phyloP scores from a whole-genome alignment of 2,329 filamentous ascomycete species.

The Calonectria pseudoturangicola region DNA sequence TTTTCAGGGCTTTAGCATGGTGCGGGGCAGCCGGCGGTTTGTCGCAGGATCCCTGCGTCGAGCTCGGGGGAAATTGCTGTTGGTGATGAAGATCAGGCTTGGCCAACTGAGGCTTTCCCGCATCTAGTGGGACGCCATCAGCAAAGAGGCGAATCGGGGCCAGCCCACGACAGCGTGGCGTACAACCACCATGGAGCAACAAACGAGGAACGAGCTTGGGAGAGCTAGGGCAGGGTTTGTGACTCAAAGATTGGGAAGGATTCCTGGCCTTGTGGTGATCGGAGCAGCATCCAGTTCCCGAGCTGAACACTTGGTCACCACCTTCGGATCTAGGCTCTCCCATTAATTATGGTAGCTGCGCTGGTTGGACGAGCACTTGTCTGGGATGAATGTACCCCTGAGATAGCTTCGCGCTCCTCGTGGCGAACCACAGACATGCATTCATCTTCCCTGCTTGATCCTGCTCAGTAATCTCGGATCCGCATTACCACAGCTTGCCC shows the following conservation, averaged over 20 bases:
- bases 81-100: background rate
- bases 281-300: background rate
- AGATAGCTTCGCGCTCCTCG: background rate
- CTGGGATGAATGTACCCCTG: background rate
- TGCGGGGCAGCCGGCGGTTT: background rate
- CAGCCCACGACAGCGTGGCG: background rate
- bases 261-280: no score
- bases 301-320: background rate
- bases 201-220: background rate
- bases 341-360: background rate
- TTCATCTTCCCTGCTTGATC: background rate
- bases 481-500: background rate
- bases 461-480: constrained; percentile 9
- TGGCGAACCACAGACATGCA: background rate
- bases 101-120: background rate
- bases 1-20: background rate
- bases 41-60: background rate
- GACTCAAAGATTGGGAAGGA: background rate
- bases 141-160: background rate
- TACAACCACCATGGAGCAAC: background rate
- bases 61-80: constrained; percentile 6
- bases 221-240: constrained; percentile 5
- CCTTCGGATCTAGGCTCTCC: background rate
- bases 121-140: background rate
- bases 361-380: background rate